Conservation (phyloP, 108 stramenopile species). For the Nitzschia putrida region DNA sequence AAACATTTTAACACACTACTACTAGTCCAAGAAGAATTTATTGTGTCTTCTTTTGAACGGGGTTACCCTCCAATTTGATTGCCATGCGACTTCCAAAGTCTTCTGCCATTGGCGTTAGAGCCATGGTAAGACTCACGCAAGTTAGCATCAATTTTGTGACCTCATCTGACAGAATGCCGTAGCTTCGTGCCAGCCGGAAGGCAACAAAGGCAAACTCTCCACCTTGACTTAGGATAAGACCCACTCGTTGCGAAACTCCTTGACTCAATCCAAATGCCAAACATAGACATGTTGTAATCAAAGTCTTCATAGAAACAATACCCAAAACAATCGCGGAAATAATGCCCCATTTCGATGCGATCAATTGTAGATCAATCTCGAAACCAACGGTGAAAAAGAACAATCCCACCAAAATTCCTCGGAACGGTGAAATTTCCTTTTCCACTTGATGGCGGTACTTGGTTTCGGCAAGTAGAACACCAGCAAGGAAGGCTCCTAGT, state of each 20-base stretch:
- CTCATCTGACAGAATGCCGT: slow-evolving; percentile 74
- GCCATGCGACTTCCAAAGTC: slow-evolving; percentile 55
- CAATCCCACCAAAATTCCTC: slow-evolving; percentile 91
- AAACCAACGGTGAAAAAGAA: slow-evolving; percentile 97
- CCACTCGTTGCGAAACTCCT: slow-evolving; percentile 74
- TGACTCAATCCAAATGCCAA: slow-evolving; percentile 63
- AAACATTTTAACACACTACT: too few species aligned
- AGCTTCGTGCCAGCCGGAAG: slow-evolving; percentile 84
- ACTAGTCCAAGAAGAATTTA: background rate
- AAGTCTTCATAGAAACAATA: slow-evolving; percentile 76
- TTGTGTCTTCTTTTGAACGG: slow-evolving; percentile 2
- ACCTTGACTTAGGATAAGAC: slow-evolving; percentile 87
- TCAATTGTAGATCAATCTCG: slow-evolving; percentile 85
- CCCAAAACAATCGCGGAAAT: slow-evolving; percentile 72
- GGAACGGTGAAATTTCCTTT: slow-evolving; percentile 85
- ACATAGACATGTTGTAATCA: slow-evolving; percentile 63
- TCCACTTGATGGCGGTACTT: slow-evolving; percentile 84
- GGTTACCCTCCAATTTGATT: background rate
- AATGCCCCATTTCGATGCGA: slow-evolving; percentile 59
- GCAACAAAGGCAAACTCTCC: slow-evolving; percentile 96
- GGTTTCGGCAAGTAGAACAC: slow-evolving; percentile 86
- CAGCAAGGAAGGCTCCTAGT: slow-evolving; percentile 91
- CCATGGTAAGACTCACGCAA: slow-evolving; percentile 91
- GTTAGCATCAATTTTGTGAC: slow-evolving; percentile 88
- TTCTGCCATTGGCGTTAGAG: slow-evolving; percentile 84